Evolutionary conservation across 2,329 filamentous ascomycete genomes (phyloP).

Genomic region (Bipolaris sorokiniana): DNA sequence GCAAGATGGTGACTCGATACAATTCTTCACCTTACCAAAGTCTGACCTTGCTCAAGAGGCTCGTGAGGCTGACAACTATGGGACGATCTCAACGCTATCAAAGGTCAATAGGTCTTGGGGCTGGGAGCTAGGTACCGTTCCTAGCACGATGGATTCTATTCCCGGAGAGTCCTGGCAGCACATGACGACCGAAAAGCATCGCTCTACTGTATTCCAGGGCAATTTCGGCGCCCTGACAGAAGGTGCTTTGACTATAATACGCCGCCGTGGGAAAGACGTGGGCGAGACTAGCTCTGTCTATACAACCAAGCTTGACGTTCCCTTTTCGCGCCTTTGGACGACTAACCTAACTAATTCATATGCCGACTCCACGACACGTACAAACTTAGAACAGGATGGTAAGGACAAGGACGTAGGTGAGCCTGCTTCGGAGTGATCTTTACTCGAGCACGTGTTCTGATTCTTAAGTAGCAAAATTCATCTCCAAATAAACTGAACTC

Average conservation of each 20-base stretch:
- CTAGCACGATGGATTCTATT: slow-evolving; percentile 53
- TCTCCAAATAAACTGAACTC: slow-evolving; percentile 1
- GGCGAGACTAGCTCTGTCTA: slow-evolving; percentile 12
- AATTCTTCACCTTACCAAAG: slow-evolving; percentile 42
- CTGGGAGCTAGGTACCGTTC: slow-evolving; percentile 51
- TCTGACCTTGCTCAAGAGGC: background rate
- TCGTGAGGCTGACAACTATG: slow-evolving; percentile 1
- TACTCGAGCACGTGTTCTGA: slow-evolving; percentile 9
- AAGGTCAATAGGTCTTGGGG: slow-evolving; percentile 15
- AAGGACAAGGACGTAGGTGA: slow-evolving; percentile 17
- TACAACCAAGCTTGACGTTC: slow-evolving; percentile 58
- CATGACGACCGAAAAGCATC: slow-evolving; percentile 3
- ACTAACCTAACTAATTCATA: background rate
- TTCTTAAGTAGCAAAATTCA: slow-evolving; percentile 12
- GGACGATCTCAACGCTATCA: background rate
- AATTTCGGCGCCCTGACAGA: slow-evolving; percentile 70
- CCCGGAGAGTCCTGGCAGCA: slow-evolving; percentile 32
- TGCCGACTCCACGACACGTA: background rate
- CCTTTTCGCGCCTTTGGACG: slow-evolving; percentile 49
- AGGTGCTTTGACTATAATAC: slow-evolving; percentile 53
- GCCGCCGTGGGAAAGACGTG: slow-evolving; percentile 1
- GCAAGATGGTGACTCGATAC: slow-evolving; percentile 66
- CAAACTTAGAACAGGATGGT: background rate
- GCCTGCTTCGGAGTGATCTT: slow-evolving; percentile 11
- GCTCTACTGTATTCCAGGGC: slow-evolving; percentile 31